These are phyloP conservation scores for Medicago truncatula DNA, from an alignment of 306 rosid species.

Conservation along the genomic window MtrunA17r5.0-ANR NC_053046.1:8301001-8301500, in stretches of 20 bases:
- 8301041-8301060: conserved; percentile 48
- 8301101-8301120: conserved; percentile 75
- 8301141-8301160: conserved; percentile 47
- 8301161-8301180: conserved; percentile 63
- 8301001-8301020: conserved; percentile 44
- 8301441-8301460: conserved; percentile 5
- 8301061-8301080: conserved; percentile 58
- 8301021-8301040: conserved; percentile 45
- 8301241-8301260: conserved; percentile 74
- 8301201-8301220: conserved; percentile 73
- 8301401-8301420: not conserved
- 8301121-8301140: conserved; percentile 59
- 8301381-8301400: conserved; percentile 9
- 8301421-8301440: not conserved
- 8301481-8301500: conserved; percentile 6
- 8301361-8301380: not conserved
- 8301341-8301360: not conserved
- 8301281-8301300: conserved; percentile 23
- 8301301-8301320: not conserved
- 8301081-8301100: conserved; percentile 66
- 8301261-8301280: conserved; percentile 66
- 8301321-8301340: not conserved
- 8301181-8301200: conserved; percentile 75
- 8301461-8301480: not conserved
- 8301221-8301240: conserved; percentile 56